phyloP scores from a whole-genome alignment of 169 alveolate genomes.

The Pseudocohnilembus persalinus region DNA sequence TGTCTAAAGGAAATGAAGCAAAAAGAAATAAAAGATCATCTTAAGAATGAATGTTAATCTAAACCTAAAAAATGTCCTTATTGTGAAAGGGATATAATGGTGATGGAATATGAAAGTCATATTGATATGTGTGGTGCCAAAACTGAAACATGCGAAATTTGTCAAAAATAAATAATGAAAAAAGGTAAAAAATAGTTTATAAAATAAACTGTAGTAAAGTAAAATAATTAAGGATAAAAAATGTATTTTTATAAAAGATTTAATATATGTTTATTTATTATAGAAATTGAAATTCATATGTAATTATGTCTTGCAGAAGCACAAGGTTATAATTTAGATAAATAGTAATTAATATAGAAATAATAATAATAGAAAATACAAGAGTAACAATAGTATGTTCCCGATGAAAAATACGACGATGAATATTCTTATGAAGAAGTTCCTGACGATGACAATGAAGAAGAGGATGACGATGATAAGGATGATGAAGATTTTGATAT shows the following conservation, averaged over 20 bases:
- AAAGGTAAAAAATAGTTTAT: not conserved
- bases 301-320: not conserved
- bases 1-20: not conserved
- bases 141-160: not conserved
- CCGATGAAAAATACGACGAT: not conserved
- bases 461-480: not conserved
- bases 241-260: not conserved
- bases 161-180: not conserved
- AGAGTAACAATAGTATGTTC: not conserved
- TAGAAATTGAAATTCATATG: not conserved
- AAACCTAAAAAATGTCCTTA: not conserved
- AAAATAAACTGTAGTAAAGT: too few relatives aligned
- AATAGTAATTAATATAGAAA: too few relatives aligned
- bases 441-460: not conserved
- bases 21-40: not conserved
- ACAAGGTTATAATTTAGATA: too few relatives aligned
- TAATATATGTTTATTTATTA: not conserved
- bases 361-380: not conserved
- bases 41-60: not conserved
- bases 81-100: not conserved
- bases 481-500: not conserved
- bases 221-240: too few relatives aligned
- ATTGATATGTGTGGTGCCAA: not conserved
- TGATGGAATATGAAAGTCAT: not conserved
- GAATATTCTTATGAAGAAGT: not conserved